A percentile compares a stretch with the other conserved stretches of the same genome.
phyloP scores from a whole-genome alignment of 306 rosid species.

The Pterocarpus macrocarpus region DNA sequence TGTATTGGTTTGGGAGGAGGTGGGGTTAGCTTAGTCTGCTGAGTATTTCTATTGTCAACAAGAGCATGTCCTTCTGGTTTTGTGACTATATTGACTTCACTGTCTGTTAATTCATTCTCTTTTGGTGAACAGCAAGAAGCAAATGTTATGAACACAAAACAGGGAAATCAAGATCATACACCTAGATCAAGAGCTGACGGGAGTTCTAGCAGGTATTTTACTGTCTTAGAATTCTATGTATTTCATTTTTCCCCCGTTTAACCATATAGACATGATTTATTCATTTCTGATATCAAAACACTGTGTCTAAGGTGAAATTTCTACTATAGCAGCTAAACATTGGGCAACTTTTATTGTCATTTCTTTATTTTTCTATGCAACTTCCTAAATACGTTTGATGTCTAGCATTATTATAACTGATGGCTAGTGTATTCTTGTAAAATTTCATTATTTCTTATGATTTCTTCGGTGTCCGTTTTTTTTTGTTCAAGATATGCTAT shows the following conservation, averaged over 20 bases:
- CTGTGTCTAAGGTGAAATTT: conserved; percentile 34
- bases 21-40: background rate
- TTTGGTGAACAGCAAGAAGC: conserved; percentile 73
- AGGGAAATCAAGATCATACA: conserved; percentile 53
- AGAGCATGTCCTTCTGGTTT: conserved; percentile 27
- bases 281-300: conserved; percentile 34
- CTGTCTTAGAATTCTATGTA: conserved; percentile 18
- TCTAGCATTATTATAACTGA: conserved; percentile 19
- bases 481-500: conserved; percentile 58
- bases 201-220: conserved; percentile 68
- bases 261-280: background rate
- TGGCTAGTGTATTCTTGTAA: conserved; percentile 14
- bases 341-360: background rate
- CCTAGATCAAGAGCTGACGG: conserved; percentile 52
- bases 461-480: conserved; percentile 33
- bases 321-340: conserved; percentile 22
- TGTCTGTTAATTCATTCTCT: background rate
- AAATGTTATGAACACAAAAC: conserved; percentile 61
- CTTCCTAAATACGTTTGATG: conserved; percentile 30
- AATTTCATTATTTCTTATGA: background rate
- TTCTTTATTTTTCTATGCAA: conserved; percentile 7
- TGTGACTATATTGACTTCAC: conserved; percentile 36
- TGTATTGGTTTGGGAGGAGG: conserved; percentile 7
- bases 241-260: background rate
- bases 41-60: conserved; percentile 26